Conservation (phyloP, 306 rosid genomes). For the Trifolium fragiferum region DNA sequence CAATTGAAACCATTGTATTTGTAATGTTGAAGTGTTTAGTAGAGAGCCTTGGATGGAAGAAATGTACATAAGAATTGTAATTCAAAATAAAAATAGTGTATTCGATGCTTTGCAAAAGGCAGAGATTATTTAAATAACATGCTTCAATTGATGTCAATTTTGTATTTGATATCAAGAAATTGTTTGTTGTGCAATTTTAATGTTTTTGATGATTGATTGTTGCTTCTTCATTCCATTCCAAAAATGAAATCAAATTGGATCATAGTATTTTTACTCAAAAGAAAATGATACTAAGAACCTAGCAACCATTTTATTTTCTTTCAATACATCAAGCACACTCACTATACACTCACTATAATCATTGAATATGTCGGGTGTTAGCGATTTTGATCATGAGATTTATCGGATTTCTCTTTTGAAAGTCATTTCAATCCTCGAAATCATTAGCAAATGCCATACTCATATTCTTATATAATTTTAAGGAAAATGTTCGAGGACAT, state of each 20-base stretch:
- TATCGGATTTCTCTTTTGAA: background rate
- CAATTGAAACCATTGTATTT: slow-evolving; percentile 20
- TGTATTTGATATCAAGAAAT: slow-evolving; percentile 26
- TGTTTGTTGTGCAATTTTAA: slow-evolving; percentile 28
- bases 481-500: too few relatives aligned
- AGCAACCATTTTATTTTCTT: background rate
- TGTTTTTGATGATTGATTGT: slow-evolving; percentile 12
- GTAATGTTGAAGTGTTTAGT: slow-evolving; percentile 38
- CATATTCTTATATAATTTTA: background rate
- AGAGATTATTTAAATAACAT: slow-evolving; percentile 3
- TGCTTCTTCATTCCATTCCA: slow-evolving; percentile 15
- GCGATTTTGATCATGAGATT: background rate
- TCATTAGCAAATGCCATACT: background rate
- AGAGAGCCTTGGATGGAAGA: slow-evolving; percentile 26
- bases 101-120: slow-evolving; percentile 29
- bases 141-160: slow-evolving; percentile 21
- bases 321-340: background rate
- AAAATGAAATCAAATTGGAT: slow-evolving; percentile 12
- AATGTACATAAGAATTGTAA: slow-evolving; percentile 47
- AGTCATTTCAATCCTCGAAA: background rate
- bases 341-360: background rate
- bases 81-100: slow-evolving; percentile 1
- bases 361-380: background rate
- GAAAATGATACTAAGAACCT: background rate
- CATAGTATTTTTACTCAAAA: background rate